A percentile compares a stretch with the other conserved stretches of the same genome.
Evolutionary conservation across 2,329 filamentous ascomycete genomes (phyloP).

Genomic region (Tolypocladium album): DNA sequence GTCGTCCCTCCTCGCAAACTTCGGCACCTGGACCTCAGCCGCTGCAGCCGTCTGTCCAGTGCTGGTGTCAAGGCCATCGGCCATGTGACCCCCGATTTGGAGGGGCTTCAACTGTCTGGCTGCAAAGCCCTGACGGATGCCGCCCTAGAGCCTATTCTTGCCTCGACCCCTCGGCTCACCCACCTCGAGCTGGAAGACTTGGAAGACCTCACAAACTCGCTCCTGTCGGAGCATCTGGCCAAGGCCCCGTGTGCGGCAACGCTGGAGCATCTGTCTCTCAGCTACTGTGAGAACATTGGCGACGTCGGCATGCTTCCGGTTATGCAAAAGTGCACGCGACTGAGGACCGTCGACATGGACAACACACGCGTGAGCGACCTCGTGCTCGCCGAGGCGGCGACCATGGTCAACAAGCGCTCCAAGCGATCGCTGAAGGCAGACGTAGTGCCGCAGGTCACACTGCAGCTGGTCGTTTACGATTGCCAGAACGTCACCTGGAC

Average conservation of each 20-base stretch:
- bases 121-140: slow-evolving; percentile 65
- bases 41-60: slow-evolving; percentile 66
- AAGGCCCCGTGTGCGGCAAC: slow-evolving; percentile 61
- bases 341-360: slow-evolving; percentile 74
- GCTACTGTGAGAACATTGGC: slow-evolving; percentile 78
- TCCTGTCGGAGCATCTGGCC: slow-evolving; percentile 62
- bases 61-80: slow-evolving; percentile 60
- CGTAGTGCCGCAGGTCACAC: slow-evolving; percentile 43
- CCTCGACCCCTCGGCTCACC: slow-evolving; percentile 65
- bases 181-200: slow-evolving; percentile 88
- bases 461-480: slow-evolving; percentile 79
- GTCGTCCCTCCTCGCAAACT: slow-evolving; percentile 68
- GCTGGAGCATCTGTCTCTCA: slow-evolving; percentile 75
- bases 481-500: slow-evolving; percentile 90
- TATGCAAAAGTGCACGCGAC: slow-evolving; percentile 59
- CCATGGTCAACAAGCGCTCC: slow-evolving; percentile 61
- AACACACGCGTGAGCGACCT: slow-evolving; percentile 88
- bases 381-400: slow-evolving; percentile 72
- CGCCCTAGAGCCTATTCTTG: slow-evolving; percentile 61
- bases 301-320: slow-evolving; percentile 78
- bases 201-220: slow-evolving; percentile 60
- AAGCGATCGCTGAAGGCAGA: slow-evolving; percentile 26
- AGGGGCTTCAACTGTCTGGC: slow-evolving; percentile 75
- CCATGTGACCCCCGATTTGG: slow-evolving; percentile 64
- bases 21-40: slow-evolving; percentile 75